phyloP scores from a whole-genome alignment of 352 stramenopile species.

The Phytopythium kandeliae region DNA sequence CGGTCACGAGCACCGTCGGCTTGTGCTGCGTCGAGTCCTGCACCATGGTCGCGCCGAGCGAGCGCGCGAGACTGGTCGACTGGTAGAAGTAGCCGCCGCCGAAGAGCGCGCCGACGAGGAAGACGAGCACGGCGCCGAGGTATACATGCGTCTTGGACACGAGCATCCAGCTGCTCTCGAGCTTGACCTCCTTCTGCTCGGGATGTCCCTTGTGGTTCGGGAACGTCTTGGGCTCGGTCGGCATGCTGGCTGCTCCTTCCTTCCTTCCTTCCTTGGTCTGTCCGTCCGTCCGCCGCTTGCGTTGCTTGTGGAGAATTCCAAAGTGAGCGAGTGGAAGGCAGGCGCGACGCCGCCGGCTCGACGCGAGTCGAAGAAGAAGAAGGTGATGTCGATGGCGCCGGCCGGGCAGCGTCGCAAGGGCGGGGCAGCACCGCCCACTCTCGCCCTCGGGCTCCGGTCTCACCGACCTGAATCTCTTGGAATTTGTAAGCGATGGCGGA shows the following conservation, averaged over 20 bases:
- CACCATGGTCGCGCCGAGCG: conserved; percentile 22
- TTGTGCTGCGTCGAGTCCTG: conserved; percentile 20
- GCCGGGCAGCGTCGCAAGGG: conserved; percentile 4
- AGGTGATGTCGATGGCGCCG: too few relatives aligned
- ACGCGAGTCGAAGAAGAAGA: not conserved
- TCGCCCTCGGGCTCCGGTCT: too few relatives aligned
- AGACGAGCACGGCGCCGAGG: conserved; percentile 53
- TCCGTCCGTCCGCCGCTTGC: conserved; percentile 16
- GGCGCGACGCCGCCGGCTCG: not conserved
- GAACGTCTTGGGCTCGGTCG: conserved; percentile 20
- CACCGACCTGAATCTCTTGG: too few relatives aligned
- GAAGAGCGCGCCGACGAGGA: conserved; percentile 59
- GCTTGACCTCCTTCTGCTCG: conserved; percentile 27
- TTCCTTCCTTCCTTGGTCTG: not conserved
- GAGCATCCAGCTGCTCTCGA: conserved; percentile 66
- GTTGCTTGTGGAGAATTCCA: conserved; percentile 25
- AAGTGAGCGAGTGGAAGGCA: conserved; percentile 17
- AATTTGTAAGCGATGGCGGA: too few relatives aligned
- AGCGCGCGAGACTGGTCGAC: conserved; percentile 22
- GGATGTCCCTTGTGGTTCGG: conserved; percentile 36
- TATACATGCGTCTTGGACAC: conserved; percentile 70
- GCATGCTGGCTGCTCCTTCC: conserved; percentile 6
- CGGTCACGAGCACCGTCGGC: conserved; percentile 70
- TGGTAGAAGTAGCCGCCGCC: conserved; percentile 57
- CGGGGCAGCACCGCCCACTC: conserved; percentile 9